Percentiles rank a stretch among this genome's conserved stretches.
These are phyloP conservation scores for Aspergillus eucalypticola DNA, from an alignment of 2,329 filamentous ascomycete genomes.

Conservation along the genomic window DNA sequence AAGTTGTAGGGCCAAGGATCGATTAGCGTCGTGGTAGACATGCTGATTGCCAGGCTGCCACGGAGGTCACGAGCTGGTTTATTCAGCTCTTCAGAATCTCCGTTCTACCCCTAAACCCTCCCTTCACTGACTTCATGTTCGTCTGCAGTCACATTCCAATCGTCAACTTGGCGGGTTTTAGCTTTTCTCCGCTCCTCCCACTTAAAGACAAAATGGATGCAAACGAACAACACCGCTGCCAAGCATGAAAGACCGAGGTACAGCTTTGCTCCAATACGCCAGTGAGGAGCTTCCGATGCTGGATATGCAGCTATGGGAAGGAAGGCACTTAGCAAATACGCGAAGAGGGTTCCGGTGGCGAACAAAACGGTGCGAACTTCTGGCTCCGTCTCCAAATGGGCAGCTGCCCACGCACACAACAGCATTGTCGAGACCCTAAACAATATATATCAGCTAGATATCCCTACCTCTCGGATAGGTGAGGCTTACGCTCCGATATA, in stretches of 20 bases:
- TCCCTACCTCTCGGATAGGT: neutral
- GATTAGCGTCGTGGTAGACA: no score
- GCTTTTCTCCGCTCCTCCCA: neutral
- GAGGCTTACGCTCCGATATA: slow-evolving; percentile 10
- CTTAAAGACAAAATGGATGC: slow-evolving; percentile 3
- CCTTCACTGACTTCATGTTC: neutral
- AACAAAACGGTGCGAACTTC: slow-evolving; percentile 12
- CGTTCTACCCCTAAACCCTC: neutral
- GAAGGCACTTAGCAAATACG: slow-evolving; percentile 9
- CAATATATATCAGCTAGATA: neutral
- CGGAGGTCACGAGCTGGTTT: no score
- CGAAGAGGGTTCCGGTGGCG: slow-evolving; percentile 7
- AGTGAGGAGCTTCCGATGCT: slow-evolving; percentile 8
- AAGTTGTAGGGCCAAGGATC: no score
- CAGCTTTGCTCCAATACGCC: slow-evolving; percentile 11
- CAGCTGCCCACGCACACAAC: slow-evolving; percentile 10
- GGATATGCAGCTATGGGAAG: slow-evolving; percentile 12
- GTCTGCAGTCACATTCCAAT: neutral
- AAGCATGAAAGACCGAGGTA: slow-evolving; percentile 6
- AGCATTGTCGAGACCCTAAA: slow-evolving; percentile 11
- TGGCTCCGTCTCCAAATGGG: slow-evolving; percentile 8
- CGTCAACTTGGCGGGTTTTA: neutral
- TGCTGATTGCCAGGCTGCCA: no score
- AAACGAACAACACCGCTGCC: slow-evolving; percentile 5
- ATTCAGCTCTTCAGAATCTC: neutral